Evolutionary conservation across 495 filamentous ascomycete genomes (phyloP), one percentile per base, ranked within the genome.

Genomic region (Haplographium delicatum): DNA sequence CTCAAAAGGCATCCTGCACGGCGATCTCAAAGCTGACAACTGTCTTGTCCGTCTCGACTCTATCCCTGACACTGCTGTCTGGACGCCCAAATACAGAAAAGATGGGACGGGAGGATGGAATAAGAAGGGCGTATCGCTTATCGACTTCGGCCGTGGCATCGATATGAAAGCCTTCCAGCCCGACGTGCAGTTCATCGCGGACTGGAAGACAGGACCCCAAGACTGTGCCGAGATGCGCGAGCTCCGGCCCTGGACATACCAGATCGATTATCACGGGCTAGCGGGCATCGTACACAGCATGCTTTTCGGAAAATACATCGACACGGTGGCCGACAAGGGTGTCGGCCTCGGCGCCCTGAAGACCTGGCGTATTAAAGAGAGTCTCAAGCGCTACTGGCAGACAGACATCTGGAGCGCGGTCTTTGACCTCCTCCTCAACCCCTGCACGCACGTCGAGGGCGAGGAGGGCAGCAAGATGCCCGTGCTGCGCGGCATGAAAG

Each of bases 181-280:
- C 0, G 76, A 79, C 49, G 89, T 94, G 15, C 83, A 87, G 56
- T 98, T 98, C 70, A 76, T 96, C 33, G 94, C 91, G 1, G 91
- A 97, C 65, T 98, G 94, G 93, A 83, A 90, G 65, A 86, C 86
- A 2, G 74, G 77, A 16, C 74, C 81, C 22, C 81, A 85, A 45
- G 93, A 98, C 62, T 97, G 93, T 66, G 84, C 86, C 30, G 93
- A 98, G 73, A 94, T 97, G 75, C 82, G 90, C 33, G 91, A 96
- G 69, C 74, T 85, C 56, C 75, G 91, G 10, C 87, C 88, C 2
- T 98, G 93, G 93, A 97, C 91, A 0, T 95, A 87, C 66, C 93
- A 98, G 62, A 84, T 95, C 50, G 93, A 98, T 65, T 90, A 97
- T 47, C 88, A 91, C 66, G 93, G 93, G 24, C 72, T 95, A 0